Evolutionary conservation across 495 filamentous ascomycete species (phyloP), one percentile per base, ranked within the genome.

Genomic region (Trichoderma parareesei): DNA sequence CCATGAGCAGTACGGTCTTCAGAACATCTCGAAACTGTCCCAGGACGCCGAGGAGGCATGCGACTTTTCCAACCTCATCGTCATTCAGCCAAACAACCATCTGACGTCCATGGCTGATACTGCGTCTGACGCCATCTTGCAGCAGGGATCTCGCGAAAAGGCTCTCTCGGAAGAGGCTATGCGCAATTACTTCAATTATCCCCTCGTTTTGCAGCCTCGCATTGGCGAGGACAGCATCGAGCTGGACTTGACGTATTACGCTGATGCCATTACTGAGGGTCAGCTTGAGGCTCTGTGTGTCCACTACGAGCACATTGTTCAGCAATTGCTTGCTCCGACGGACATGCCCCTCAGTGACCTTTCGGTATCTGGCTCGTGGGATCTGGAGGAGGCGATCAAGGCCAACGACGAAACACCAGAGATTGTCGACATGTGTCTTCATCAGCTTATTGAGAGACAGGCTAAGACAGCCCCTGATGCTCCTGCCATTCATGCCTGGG

Each of bases 1-100:
- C 2, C 77, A 76, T 63, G 76, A 84, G 61, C 81, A 83, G 38
- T 62, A 71, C 10, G 81, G 81, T 11, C 67, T 85, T 8, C 78
- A 81, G 64, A 71, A 75, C 57, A 75, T 81, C 11, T 41, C 60
- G 20, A 62, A 62, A 27, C 6, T 62, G 10, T 5, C 38, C 4
- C 65, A 57, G n/a, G 60, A 61, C 33, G 46, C 63, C 8, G 65
- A 68, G 27, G 60, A 62, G 10, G 60, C 37, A 6, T 62, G 60
- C 60, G 20, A 62, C 14, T 44, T 62, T 10, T 62, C 60, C 37
- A 62, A 62, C 60, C 14, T 62, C 13, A 41, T 62, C 37, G 60
- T 62, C 35, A 44, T 62, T 5, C 60, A 62, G 60, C 60, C 60
- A 4, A 62, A 44, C n/a, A 41, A 20, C 38, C 60, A 62, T 43